A percentile compares a stretch with the other conserved stretches of the same genome.
Evolutionary conservation across 352 stramenopile genomes (phyloP).

Genomic region (Phytophthora ramorum): DNA sequence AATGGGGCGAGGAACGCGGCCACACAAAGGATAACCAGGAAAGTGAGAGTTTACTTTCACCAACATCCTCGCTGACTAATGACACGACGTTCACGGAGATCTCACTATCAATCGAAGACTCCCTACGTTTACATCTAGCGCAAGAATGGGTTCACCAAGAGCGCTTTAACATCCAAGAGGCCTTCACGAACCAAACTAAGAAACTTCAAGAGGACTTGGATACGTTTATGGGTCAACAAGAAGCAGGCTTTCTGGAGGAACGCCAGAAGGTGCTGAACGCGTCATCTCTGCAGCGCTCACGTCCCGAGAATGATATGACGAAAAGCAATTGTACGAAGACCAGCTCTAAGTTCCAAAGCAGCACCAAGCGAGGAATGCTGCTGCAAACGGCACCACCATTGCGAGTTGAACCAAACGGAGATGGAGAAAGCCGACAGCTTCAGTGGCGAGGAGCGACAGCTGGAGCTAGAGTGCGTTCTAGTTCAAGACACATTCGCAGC

Average conservation of each 20-base stretch:
- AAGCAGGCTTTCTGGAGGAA: conserved; percentile 43
- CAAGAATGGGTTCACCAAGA: conserved; percentile 69
- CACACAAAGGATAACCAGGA: conserved; percentile 16
- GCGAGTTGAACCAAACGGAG: conserved; percentile 8
- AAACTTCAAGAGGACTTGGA: conserved; percentile 61
- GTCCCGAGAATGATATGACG: not conserved
- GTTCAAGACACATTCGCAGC: conserved; percentile 6
- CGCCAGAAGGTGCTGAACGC: conserved; percentile 41
- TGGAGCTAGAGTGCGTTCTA: conserved; percentile 2
- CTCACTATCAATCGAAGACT: conserved; percentile 22
- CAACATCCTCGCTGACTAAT: not conserved
- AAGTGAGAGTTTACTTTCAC: conserved; percentile 1
- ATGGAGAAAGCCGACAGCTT: conserved; percentile 3
- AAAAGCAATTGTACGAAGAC: not conserved
- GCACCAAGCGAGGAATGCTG: conserved; percentile 31
- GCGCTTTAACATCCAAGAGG: conserved; percentile 74
- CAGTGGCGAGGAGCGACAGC: not conserved
- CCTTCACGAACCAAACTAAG: conserved; percentile 66
- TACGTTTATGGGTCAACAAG: conserved; percentile 49
- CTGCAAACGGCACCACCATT: conserved; percentile 22
- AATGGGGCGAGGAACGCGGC: not conserved
- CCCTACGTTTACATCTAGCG: conserved; percentile 33
- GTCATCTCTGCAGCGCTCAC: not conserved
- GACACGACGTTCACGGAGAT: not conserved
- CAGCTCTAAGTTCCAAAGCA: conserved; percentile 31